phyloP scores from a whole-genome alignment of 176 grass and related monocot genomes.

The Oropetium thomaeum region DNA sequence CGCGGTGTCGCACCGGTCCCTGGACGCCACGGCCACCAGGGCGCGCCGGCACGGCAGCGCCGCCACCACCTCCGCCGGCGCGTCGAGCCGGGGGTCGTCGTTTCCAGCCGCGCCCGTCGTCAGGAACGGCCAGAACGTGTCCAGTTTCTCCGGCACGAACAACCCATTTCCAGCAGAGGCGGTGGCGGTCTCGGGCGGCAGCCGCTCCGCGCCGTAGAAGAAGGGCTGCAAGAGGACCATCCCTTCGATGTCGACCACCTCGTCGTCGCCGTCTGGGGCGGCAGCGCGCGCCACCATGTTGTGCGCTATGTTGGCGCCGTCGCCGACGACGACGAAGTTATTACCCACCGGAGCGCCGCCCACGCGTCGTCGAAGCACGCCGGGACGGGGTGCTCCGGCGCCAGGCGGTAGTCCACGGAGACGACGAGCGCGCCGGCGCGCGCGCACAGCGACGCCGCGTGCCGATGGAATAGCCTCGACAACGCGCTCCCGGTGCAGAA shows the following conservation, averaged over 20 bases:
- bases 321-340: conserved; percentile 18
- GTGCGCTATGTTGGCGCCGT: conserved; percentile 61
- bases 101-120: background rate
- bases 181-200: background rate
- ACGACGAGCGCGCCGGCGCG: background rate
- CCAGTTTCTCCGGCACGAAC: background rate
- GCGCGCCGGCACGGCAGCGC: background rate
- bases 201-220: background rate
- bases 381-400: background rate
- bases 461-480: background rate
- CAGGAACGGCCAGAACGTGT: background rate
- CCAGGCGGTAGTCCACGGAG: background rate
- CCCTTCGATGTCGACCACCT: background rate
- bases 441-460: background rate
- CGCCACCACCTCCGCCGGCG: background rate
- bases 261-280: background rate
- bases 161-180: no score
- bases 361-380: background rate
- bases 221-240: background rate
- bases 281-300: conserved; percentile 15
- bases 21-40: background rate
- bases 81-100: background rate
- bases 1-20: background rate
- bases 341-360: background rate
- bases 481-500: background rate